These are phyloP conservation scores for Raddia guianensis DNA, from an alignment of 176 grass and related monocot species.

Conservation along the genomic window DNA sequence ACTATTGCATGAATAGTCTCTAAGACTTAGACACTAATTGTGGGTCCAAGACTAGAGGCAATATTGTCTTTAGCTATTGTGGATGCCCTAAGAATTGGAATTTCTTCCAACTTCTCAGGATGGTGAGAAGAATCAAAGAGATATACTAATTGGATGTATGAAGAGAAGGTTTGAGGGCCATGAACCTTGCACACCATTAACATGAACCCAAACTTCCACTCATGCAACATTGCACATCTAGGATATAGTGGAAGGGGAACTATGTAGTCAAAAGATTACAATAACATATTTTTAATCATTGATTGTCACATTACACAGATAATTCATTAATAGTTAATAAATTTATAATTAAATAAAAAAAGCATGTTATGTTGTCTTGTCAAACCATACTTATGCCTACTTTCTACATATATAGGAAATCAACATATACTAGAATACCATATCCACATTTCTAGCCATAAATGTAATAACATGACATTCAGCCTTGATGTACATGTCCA, in stretches of 20 bases:
- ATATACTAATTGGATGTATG: background rate
- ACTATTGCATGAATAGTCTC: too few relatives aligned
- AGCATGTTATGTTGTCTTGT: background rate
- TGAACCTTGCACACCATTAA: background rate
- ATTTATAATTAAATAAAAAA: background rate
- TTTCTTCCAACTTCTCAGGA: background rate
- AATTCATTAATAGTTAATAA: background rate
- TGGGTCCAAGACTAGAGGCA: too few relatives aligned
- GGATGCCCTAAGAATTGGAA: background rate
- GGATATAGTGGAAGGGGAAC: background rate
- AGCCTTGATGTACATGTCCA: background rate
- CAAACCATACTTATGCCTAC: background rate
- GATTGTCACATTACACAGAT: background rate
- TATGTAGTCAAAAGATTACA: background rate
- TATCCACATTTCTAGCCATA: background rate
- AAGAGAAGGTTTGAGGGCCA: background rate
- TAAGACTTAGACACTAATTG: too few relatives aligned
- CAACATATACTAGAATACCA: background rate
- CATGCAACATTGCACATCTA: background rate
- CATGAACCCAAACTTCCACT: background rate
- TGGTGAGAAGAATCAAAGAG: background rate
- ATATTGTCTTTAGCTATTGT: too few relatives aligned
- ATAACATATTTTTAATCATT: background rate
- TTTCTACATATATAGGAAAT: background rate
- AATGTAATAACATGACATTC: background rate